Base-by-base conservation (phyloP, 352 stramenopile genomes). In the Phytopythium vexans region DNA sequence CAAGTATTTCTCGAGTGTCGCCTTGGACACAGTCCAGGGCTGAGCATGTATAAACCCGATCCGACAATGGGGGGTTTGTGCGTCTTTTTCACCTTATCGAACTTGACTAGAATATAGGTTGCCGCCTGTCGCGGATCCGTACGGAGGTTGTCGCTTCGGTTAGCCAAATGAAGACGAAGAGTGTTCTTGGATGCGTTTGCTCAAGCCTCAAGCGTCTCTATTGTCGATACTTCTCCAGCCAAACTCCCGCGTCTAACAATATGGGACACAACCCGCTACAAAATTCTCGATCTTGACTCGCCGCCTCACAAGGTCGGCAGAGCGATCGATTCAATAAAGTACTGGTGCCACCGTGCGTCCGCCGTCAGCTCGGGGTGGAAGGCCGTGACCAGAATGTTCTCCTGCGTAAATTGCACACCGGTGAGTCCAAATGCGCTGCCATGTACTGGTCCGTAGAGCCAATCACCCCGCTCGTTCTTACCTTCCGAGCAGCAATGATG, bases 301-400 rank as follows among this genome's bases (percentile, higher is more conserved):
- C 39, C 44, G 27, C 10, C 14, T 3, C 79, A 77, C 39, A 87
- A 41, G 10, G 62, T 51, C 14, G 80, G 74, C 21, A 86, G 58
- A 40, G 81, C 72, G 38, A 92, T 67, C n/a, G 64, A 68, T 55
- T 92, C 71, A 40, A 97, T 61, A 71, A 98, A 99, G 64, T 98
- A 98, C 54, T 90, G 70, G 68, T 99, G 94, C 95, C 95, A 99
- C 42, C 89, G 76, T 51, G 88, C 64, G 63, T 98, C 94, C n/a
- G 75, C 61, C 36, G 95, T 97, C 52, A 99, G 77, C 70, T 99
- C 95, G 21, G 95, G 95, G 80, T 99, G 95, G 69, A 99, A 99
- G 12, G 92, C 89, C 8, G 95, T 98, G 48, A 94, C 95, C 8
- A 99, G 68, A 47, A 98, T 92, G 75, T 96, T 90, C 10, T 85